Evolutionary conservation across 2,329 filamentous ascomycete genomes (phyloP).

Genomic region (Knufia fluminis): DNA sequence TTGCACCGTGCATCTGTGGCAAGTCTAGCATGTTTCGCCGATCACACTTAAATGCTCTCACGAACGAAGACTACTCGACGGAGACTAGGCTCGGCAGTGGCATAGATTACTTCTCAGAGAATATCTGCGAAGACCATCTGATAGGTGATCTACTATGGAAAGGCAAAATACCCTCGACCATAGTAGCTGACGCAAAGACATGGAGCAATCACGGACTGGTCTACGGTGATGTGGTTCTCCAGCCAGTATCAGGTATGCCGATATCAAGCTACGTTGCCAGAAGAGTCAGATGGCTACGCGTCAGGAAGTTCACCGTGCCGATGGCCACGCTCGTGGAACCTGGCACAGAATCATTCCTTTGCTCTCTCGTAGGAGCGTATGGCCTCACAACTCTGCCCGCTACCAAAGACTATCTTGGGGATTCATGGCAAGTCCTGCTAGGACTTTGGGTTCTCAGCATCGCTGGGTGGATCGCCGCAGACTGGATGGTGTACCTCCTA

Average conservation of each 20-base stretch:
- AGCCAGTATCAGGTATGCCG: constrained; percentile 77
- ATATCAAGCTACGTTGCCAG: constrained; percentile 68
- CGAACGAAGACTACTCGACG: constrained; percentile 35
- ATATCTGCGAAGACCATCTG: constrained; percentile 95
- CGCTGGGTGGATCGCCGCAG: constrained; percentile 60
- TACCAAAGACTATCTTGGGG: constrained; percentile 41
- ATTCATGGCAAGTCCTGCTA: constrained; percentile 59
- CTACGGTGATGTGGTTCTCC: constrained; percentile 77
- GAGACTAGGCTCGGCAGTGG: constrained; percentile 41
- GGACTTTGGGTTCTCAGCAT: constrained; percentile 59
- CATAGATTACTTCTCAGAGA: constrained; percentile 86
- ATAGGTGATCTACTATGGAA: constrained; percentile 90
- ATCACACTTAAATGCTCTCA: constrained; percentile 73
- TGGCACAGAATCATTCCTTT: constrained; percentile 79
- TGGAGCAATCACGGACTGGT: constrained; percentile 70
- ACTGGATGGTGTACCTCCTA: constrained; percentile 62
- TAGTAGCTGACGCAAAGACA: constrained; percentile 2
- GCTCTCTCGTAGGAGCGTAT: constrained; percentile 70
- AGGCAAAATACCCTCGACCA: constrained; percentile 40
- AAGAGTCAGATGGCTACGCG: constrained; percentile 80
- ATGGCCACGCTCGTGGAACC: constrained; percentile 86
- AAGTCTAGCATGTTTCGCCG: constrained; percentile 99
- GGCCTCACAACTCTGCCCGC: constrained; percentile 62
- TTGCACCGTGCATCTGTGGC: constrained; percentile 89
- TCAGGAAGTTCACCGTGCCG: constrained; percentile 87